Evolutionary conservation across 1,284 basidiomycete genomes (phyloP).

Genomic region (Ceratobasidium sp.): DNA sequence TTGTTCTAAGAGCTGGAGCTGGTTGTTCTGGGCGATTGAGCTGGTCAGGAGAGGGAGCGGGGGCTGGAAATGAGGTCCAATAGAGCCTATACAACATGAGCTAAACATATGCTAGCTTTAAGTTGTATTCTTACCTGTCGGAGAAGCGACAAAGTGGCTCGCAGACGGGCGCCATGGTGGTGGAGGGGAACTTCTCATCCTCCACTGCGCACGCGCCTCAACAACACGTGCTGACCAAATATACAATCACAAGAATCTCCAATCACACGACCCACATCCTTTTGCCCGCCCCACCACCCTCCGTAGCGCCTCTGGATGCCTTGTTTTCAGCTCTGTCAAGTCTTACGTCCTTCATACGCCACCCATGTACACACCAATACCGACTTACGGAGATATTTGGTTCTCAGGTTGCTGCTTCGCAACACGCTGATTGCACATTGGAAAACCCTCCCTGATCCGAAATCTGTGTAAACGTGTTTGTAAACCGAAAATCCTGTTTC

Average conservation of each 20-base stretch:
- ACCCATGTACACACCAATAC: not conserved
- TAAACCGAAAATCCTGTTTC: too few species aligned
- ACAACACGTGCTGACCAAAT: conserved; percentile 36
- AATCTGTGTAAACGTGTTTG: not conserved
- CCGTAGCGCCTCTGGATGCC: not conserved
- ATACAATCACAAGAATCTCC: conserved; percentile 31
- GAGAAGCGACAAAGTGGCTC: conserved; percentile 79
- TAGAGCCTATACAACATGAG: conserved; percentile 67
- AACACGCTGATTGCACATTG: not conserved
- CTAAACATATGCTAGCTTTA: not conserved
- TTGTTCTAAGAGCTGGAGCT: conserved; percentile 65
- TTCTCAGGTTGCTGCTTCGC: not conserved
- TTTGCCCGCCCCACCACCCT: not conserved
- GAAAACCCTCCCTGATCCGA: not conserved
- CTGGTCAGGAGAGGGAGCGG: conserved; percentile 67
- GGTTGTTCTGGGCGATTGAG: conserved; percentile 68
- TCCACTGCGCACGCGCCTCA: conserved; percentile 18
- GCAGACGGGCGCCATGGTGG: conserved; percentile 54
- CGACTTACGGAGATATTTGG: not conserved
- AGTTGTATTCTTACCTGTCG: conserved; percentile 65
- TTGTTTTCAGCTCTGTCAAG: not conserved
- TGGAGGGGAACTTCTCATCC: conserved; percentile 25
- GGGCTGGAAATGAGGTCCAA: conserved; percentile 82
- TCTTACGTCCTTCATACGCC: not conserved
- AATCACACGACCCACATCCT: conserved; percentile 19